phyloP scores from a whole-genome alignment of 345 rosid genomes.

The Sisymbrium altissimum region DNA sequence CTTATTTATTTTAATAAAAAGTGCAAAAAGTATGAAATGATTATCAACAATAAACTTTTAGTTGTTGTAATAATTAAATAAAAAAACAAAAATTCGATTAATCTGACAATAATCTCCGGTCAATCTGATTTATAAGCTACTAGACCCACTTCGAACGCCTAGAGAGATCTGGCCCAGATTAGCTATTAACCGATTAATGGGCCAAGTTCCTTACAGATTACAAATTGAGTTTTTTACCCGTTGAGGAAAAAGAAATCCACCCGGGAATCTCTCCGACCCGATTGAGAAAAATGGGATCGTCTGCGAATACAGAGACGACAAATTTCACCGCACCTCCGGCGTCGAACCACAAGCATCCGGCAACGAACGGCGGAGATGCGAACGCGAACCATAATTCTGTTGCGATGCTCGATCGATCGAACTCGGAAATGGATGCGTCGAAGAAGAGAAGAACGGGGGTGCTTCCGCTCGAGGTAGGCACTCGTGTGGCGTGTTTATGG shows the following conservation, averaged over 20 bases:
- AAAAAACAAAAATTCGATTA: neutral
- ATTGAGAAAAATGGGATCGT: conserved; percentile 59
- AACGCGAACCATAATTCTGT: conserved; percentile 11
- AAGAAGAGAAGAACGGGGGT: conserved; percentile 59
- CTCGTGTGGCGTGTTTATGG: conserved; percentile 95
- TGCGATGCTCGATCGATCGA: conserved; percentile 10
- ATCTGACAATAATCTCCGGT: neutral
- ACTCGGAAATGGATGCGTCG: conserved; percentile 46
- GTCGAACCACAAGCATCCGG: conserved; percentile 33
- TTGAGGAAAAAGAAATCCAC: neutral
- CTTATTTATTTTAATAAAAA: too few relatives aligned
- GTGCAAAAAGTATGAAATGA: too few relatives aligned
- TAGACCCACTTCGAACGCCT: too few relatives aligned
- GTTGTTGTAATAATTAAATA: neutral
- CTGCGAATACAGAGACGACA: conserved; percentile 57
- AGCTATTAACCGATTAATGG: neutral
- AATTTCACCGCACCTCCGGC: conserved; percentile 35
- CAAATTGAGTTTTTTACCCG: neutral
- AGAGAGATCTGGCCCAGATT: neutral
- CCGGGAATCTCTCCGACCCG: neutral
- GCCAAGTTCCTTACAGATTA: neutral
- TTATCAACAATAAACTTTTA: too few relatives aligned
- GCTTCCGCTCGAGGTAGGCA: conserved; percentile 90
- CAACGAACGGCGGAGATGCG: conserved; percentile 23
- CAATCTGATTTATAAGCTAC: neutral